These are phyloP conservation scores for Blastomyces silverae DNA, from an alignment of 2,329 filamentous ascomycete species.

Conservation along the genomic window DNA sequence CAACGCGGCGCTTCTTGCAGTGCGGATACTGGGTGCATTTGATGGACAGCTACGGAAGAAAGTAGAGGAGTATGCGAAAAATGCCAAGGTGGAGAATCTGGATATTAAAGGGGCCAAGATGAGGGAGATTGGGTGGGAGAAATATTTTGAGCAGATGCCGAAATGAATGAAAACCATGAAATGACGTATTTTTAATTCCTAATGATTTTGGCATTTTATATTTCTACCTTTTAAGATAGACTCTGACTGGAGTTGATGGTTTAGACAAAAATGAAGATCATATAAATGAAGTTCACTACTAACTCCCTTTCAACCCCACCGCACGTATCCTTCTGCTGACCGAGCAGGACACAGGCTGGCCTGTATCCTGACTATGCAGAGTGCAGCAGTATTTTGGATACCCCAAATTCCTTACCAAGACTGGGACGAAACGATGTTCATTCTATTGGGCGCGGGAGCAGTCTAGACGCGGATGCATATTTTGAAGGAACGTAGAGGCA, in stretches of 20 bases:
- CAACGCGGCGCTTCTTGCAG: conserved; percentile 66
- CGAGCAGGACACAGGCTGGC: background rate
- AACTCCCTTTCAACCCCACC: no score
- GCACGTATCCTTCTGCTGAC: background rate
- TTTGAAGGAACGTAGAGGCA: background rate
- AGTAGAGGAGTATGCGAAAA: conserved; percentile 40
- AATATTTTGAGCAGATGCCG: conserved; percentile 41
- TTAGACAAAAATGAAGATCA: conserved; percentile 3
- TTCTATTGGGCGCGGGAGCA: no score
- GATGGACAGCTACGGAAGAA: conserved; percentile 38
- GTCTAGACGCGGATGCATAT: no score
- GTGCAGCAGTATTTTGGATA: no score
- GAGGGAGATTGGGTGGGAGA: conserved; percentile 40
- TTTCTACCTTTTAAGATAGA: background rate
- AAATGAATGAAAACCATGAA: conserved; percentile 6
- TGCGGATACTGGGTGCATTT: conserved; percentile 57
- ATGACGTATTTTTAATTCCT: background rate
- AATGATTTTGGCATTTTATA: background rate
- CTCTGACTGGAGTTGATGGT: background rate
- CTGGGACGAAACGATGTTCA: no score
- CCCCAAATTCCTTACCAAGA: no score
- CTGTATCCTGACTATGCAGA: background rate
- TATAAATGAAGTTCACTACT: background rate
- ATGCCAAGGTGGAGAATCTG: conserved; percentile 39
- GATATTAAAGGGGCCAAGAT: conserved; percentile 40